These are phyloP conservation scores for Globisporangium rhizosaccharum DNA, from an alignment of 352 stramenopile genomes.

Conservation along the genomic window DNA sequence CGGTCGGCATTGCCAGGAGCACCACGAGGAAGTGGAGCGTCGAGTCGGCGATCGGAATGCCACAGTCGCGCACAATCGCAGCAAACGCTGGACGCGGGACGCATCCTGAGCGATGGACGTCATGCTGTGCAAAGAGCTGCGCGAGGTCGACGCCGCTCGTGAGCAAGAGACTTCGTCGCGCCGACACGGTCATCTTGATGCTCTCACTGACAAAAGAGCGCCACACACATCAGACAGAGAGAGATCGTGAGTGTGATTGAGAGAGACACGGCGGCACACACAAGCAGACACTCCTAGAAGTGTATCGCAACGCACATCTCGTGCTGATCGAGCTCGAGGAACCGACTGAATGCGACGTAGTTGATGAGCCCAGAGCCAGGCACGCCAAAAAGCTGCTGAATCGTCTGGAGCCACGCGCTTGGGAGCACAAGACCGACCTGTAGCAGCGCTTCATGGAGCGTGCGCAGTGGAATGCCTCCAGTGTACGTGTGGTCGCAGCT, in stretches of 20 bases:
- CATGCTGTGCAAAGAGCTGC: slow-evolving; percentile 40
- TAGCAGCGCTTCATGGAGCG: slow-evolving; percentile 41
- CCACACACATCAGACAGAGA: background rate
- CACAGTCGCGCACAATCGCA: slow-evolving; percentile 31
- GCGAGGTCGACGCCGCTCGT: slow-evolving; percentile 29
- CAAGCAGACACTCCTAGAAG: background rate
- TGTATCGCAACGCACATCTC: slow-evolving; percentile 33
- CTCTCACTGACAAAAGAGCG: slow-evolving; percentile 22
- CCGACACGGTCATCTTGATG: slow-evolving; percentile 29
- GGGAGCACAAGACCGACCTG: slow-evolving; percentile 40
- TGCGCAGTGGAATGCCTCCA: slow-evolving; percentile 29
- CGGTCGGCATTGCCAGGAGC: slow-evolving; percentile 35
- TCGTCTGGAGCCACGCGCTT: slow-evolving; percentile 22
- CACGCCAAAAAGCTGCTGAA: slow-evolving; percentile 39
- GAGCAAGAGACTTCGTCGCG: slow-evolving; percentile 20
- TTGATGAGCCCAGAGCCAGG: slow-evolving; percentile 35
- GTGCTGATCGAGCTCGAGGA: slow-evolving; percentile 42
- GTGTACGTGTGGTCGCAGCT: slow-evolving; percentile 35
- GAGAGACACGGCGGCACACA: background rate
- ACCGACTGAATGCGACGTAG: slow-evolving; percentile 39
- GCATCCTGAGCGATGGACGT: slow-evolving; percentile 32
- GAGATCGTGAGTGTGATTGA: background rate
- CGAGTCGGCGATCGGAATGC: slow-evolving; percentile 26
- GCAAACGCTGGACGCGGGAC: slow-evolving; percentile 33
- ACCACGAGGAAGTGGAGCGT: slow-evolving; percentile 51